Evolutionary conservation across 768 basidiomycete species (phyloP).

Genomic region (Rhizopogon vesiculosus): DNA sequence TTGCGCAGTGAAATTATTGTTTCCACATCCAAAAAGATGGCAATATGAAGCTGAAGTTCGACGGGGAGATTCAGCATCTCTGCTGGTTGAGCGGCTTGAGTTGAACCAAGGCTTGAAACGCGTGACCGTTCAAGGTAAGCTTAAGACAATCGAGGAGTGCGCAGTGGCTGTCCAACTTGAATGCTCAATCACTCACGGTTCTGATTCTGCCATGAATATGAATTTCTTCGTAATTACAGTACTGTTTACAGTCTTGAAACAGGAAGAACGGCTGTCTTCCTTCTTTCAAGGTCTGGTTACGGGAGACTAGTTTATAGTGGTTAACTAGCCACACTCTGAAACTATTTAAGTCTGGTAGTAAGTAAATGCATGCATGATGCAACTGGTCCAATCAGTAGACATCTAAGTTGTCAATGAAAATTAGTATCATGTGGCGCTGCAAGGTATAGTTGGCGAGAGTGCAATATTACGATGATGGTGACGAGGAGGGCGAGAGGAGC

Average conservation of each 20-base stretch:
- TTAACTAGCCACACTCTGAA: background rate
- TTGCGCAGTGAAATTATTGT: conserved; percentile 15
- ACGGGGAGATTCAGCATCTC: conserved; percentile 8
- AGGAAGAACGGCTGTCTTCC: too few relatives aligned
- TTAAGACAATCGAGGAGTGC: too few relatives aligned
- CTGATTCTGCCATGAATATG: too few relatives aligned
- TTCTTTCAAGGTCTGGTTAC: too few relatives aligned
- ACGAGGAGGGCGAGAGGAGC: conserved; percentile 11
- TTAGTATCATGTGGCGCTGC: background rate
- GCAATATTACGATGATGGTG: background rate
- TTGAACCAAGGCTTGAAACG: too few relatives aligned
- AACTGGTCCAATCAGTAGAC: background rate
- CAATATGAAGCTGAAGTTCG: conserved; percentile 13
- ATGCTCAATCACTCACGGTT: too few relatives aligned
- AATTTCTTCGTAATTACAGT: too few relatives aligned
- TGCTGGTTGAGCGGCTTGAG: background rate
- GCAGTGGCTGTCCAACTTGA: too few relatives aligned
- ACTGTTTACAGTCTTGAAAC: too few relatives aligned
- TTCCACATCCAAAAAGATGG: conserved; percentile 9
- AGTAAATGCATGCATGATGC: background rate
- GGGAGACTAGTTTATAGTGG: too few relatives aligned
- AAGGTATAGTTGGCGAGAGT: background rate
- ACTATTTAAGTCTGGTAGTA: background rate
- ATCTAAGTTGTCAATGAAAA: background rate
- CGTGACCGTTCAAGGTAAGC: too few relatives aligned